Base-by-base conservation (phyloP, 345 rosid species). In the Citrus inodora region DNA sequence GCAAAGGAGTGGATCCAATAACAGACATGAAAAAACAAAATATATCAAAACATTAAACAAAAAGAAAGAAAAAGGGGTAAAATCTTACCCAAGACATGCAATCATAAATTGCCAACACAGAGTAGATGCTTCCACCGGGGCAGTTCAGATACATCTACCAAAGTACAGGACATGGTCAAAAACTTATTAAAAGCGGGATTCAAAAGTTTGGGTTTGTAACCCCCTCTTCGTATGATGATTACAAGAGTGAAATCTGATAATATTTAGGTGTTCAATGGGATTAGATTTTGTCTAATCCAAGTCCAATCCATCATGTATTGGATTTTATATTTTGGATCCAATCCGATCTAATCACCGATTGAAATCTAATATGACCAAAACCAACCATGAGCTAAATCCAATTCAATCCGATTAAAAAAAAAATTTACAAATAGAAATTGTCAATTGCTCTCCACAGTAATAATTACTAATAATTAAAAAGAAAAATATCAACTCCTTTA, bases 11-110 rank as follows among this genome's bases (percentile, higher is more conserved):
- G 53, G 5, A 59, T 38, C 0, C 74, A 25, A 70, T 60, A n/a
- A 35, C 25, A 19, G 40, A 10, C 74, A 13, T 9, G 30, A 69
- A 40, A 48, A 61, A 33, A 17, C 5, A 11, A 32, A 71, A 7
- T 21, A 0, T 17, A 51, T 13, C 17, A 69, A 56, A 80, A 10
- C 40, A 30, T 38, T 40, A 19, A 42, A 65, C 6, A 10, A 75
- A 42, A 21, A 16, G 46, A 58, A 21, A 65, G 27, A 55, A 35
- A 67, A 24, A 9, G 16, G 1, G 14, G 40, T 71, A 70, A 71
- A 81, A 77, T 79, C 90, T 80, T 85, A 94, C 99, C 97, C 94
- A 94, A 59, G 94, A 94, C 94, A 94, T 94, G 89, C 98, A 91
- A 81, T 96, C 99, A 85, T 96, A 96, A 67, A 94, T 91, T 67